A percentile compares a stretch with the other conserved stretches of the same genome.
phyloP scores from a whole-genome alignment of 768 basidiomycete genomes.

The Calvatia gigantea region DNA sequence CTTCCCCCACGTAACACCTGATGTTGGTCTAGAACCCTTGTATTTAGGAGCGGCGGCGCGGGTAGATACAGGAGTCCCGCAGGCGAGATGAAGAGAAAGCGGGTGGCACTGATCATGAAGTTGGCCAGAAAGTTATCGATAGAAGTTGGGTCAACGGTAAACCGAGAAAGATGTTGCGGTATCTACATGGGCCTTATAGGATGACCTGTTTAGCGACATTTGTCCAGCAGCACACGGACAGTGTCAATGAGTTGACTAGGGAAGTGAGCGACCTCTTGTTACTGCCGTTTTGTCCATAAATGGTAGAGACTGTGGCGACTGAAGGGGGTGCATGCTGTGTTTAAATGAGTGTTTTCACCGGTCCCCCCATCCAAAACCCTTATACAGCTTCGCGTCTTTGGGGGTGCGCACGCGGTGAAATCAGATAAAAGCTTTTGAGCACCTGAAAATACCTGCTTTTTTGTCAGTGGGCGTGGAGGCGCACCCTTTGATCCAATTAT shows the following conservation, averaged over 20 bases:
- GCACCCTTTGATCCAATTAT: neutral
- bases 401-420: neutral
- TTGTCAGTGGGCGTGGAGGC: neutral
- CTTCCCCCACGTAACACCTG: slow-evolving; percentile 32
- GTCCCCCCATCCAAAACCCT: neutral
- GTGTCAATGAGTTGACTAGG: slow-evolving; percentile 51
- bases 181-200: neutral
- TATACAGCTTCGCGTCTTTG: too few species aligned
- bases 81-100: slow-evolving; percentile 54
- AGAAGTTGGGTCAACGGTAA: neutral
- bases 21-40: slow-evolving; percentile 32
- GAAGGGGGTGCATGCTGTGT: slow-evolving; percentile 33
- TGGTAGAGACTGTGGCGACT: slow-evolving; percentile 42
- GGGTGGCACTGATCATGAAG: slow-evolving; percentile 48
- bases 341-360: neutral
- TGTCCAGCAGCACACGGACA: slow-evolving; percentile 44
- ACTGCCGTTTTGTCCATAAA: slow-evolving; percentile 55
- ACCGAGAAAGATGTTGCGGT: neutral
- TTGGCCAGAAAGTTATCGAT: slow-evolving; percentile 31
- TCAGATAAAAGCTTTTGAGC: neutral
- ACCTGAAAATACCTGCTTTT: neutral
- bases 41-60: slow-evolving; percentile 26
- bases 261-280: slow-evolving; percentile 50
- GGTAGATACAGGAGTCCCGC: slow-evolving; percentile 32
- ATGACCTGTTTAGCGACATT: slow-evolving; percentile 51